Conservation (phyloP, 1,139 yeast species). For the Nakaseomyces uthaithaninus region DNA sequence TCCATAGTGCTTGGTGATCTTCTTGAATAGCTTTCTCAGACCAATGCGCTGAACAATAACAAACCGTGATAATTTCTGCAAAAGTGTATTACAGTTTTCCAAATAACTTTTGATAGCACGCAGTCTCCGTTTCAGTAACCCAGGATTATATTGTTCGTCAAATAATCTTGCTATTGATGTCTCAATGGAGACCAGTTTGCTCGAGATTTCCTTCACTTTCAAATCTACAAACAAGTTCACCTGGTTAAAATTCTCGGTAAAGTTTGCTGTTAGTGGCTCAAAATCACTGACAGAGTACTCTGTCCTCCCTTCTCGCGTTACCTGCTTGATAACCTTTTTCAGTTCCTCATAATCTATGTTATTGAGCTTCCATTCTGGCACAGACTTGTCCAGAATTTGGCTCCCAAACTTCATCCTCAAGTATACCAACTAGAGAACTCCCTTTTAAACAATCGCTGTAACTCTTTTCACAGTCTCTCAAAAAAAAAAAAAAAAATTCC, state of each 20-base stretch:
- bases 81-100: conserved; percentile 34
- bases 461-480: too few relatives aligned
- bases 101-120: conserved; percentile 17
- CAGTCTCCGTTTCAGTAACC: conserved; percentile 12
- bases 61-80: conserved; percentile 66
- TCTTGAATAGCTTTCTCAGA: conserved; percentile 69
- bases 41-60: conserved; percentile 77
- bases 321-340: conserved; percentile 50
- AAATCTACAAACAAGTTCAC: conserved; percentile 26
- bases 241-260: conserved; percentile 33
- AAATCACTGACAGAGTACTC: conserved; percentile 11
- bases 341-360: conserved; percentile 77
- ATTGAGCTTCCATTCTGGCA: conserved; percentile 81
- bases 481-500: too few relatives aligned
- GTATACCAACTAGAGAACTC: too few relatives aligned
- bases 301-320: conserved; percentile 22
- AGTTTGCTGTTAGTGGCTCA: conserved; percentile 25
- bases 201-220: conserved; percentile 28
- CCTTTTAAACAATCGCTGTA: too few relatives aligned
- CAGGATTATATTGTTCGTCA: neutral
- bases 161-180: conserved; percentile 13
- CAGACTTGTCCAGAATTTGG: conserved; percentile 63
- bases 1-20: conserved; percentile 57
- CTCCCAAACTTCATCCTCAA: conserved; percentile 76
- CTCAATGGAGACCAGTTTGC: conserved; percentile 26